A percentile compares a stretch with the other conserved stretches of the same genome.
phyloP scores from a whole-genome alignment of 371 early-diverging fungal species.

The Apophysomyces trapeziformis region DNA sequence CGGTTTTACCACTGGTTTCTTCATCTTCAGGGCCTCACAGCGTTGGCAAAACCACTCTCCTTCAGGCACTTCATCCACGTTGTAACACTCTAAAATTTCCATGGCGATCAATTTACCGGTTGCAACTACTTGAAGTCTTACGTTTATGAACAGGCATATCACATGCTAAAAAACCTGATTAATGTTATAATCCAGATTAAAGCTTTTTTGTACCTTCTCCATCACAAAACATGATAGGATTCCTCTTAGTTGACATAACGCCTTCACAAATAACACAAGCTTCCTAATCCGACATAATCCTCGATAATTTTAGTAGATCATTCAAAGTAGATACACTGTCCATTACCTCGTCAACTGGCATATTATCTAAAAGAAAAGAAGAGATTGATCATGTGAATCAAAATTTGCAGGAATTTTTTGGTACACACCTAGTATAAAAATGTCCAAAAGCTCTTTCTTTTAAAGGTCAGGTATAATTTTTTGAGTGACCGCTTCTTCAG shows the following conservation, averaged over 20 bases:
- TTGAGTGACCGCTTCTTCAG: constrained; percentile 11
- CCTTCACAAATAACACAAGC: constrained; percentile 49
- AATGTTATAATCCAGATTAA: not conserved
- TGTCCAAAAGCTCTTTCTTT: not conserved
- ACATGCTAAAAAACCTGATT: constrained; percentile 31
- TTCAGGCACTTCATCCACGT: constrained; percentile 46
- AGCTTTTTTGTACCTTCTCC: constrained; percentile 43
- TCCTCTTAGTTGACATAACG: constrained; percentile 38
- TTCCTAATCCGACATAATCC: constrained; percentile 14
- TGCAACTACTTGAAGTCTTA: not conserved
- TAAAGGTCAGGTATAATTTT: constrained; percentile 1
- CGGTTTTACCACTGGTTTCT: constrained; percentile 15
- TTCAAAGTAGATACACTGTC: not conserved
- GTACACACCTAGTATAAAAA: constrained; percentile 5
- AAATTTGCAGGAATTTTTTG: constrained; percentile 9
- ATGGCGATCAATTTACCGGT: not conserved
- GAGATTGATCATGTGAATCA: constrained; percentile 1
- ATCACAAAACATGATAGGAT: constrained; percentile 57
- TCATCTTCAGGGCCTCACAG: constrained; percentile 37
- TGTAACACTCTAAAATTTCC: constrained; percentile 42
- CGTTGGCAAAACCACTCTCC: constrained; percentile 57
- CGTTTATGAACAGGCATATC: constrained; percentile 56
- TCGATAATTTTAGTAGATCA: not conserved
- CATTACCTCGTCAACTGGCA: constrained; percentile 4
- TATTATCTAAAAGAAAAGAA: not conserved